These are phyloP conservation scores for Diplodia seriata DNA, from an alignment of 2,329 filamentous ascomycete genomes.

Conservation along the genomic window DNA sequence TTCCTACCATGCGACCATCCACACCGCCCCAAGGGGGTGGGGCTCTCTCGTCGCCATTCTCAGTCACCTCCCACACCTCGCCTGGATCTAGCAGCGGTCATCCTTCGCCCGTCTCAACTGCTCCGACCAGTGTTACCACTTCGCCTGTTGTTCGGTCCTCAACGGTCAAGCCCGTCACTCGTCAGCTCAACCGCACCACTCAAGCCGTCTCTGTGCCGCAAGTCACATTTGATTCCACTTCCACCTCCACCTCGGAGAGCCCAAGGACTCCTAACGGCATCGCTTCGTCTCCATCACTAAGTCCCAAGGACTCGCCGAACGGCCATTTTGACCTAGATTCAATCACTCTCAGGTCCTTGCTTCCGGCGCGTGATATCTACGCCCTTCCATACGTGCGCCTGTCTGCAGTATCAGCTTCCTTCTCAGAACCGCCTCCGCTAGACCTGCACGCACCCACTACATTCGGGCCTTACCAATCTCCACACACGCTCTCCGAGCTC, in stretches of 20 bases:
- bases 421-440: not conserved
- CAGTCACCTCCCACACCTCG: not conserved
- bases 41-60: not conserved
- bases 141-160: not conserved
- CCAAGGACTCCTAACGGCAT: too few species aligned
- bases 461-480: slow-evolving; percentile 36
- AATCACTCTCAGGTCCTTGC: not conserved
- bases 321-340: not conserved
- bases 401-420: not conserved
- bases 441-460: not conserved
- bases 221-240: not conserved
- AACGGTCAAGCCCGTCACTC: not conserved
- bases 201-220: not conserved
- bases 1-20: not conserved
- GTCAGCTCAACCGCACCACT: not conserved
- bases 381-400: not conserved
- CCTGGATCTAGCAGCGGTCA: not conserved
- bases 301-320: not conserved
- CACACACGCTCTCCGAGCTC: slow-evolving; percentile 41
- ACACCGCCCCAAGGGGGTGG: not conserved
- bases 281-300: not conserved
- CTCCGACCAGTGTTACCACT: not conserved
- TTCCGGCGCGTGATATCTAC: not conserved
- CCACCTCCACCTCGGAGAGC: not conserved
- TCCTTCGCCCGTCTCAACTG: not conserved